Evolutionary conservation across 2,329 filamentous ascomycete genomes (phyloP).

Genomic region (Erysiphe pulchra): DNA sequence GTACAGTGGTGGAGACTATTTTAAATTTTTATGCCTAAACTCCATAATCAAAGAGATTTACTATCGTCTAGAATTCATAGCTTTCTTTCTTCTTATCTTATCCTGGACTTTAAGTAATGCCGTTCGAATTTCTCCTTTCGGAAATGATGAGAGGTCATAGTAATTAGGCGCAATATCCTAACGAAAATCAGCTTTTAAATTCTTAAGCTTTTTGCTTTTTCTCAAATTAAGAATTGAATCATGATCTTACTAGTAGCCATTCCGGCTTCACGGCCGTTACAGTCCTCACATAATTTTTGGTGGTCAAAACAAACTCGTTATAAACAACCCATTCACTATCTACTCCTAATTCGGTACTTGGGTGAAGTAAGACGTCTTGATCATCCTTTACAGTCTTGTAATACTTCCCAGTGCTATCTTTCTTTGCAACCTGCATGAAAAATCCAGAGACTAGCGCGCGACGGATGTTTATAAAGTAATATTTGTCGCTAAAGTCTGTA

Average conservation of each 20-base stretch:
- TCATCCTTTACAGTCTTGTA: conserved; percentile 95
- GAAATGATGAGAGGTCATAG: conserved; percentile 65
- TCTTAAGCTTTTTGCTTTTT: conserved; percentile 11
- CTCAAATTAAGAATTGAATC: neutral
- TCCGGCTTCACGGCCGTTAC: conserved; percentile 81
- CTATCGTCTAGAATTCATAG: conserved; percentile 7
- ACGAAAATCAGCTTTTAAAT: conserved; percentile 11
- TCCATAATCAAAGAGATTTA: too few relatives aligned
- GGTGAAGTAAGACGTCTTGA: conserved; percentile 78
- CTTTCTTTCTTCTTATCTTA: conserved; percentile 28
- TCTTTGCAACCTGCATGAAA: conserved; percentile 99
- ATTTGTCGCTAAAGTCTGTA: conserved; percentile 79
- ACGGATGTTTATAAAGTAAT: conserved; percentile 95
- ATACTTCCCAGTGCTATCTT: conserved; percentile 63
- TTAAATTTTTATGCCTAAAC: too few relatives aligned
- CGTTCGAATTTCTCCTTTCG: conserved; percentile 64
- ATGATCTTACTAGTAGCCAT: conserved; percentile 52
- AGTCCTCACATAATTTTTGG: conserved; percentile 92
- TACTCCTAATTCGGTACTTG: conserved; percentile 65
- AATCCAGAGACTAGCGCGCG: conserved; percentile 80
- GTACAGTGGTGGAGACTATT: too few relatives aligned
- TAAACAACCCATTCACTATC: conserved; percentile 95
- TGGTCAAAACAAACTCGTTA: conserved; percentile 94
- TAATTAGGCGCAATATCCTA: conserved; percentile 85
- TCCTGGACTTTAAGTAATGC: conserved; percentile 30